Evolutionary conservation across 73 alveolate species (phyloP).

Genomic region (Blepharisma stoltei): DNA sequence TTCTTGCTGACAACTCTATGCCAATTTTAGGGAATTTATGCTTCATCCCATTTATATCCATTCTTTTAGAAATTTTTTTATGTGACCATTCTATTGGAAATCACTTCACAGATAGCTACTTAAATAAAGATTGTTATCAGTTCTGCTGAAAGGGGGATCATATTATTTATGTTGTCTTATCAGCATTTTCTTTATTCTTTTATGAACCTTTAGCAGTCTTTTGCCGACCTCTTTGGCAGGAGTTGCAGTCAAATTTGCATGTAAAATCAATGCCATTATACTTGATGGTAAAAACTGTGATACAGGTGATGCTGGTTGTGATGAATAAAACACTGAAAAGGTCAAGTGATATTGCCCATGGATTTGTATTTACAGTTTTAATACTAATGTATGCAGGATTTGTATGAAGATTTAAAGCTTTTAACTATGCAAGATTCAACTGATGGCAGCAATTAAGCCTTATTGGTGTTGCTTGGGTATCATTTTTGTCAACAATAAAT

Average conservation of each 20-base stretch:
- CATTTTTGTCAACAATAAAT: slow-evolving; percentile 26
- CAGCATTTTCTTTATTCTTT: not conserved
- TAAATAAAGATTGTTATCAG: slow-evolving; percentile 8
- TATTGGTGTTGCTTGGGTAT: slow-evolving; percentile 8
- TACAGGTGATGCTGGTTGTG: slow-evolving; percentile 11
- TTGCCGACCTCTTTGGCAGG: slow-evolving; percentile 31
- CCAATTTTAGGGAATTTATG: slow-evolving; percentile 21
- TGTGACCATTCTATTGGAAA: slow-evolving; percentile 28
- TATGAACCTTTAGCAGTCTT: slow-evolving; percentile 28
- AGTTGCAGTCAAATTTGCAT: not conserved
- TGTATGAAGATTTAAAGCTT: slow-evolving; percentile 6
- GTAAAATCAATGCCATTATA: not conserved
- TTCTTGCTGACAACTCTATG: not conserved
- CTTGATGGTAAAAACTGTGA: slow-evolving; percentile 22
- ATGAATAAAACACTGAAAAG: slow-evolving; percentile 5
- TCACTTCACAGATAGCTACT: not conserved
- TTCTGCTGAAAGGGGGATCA: slow-evolving; percentile 23
- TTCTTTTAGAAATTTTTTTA: slow-evolving; percentile 27
- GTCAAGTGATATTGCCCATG: slow-evolving; percentile 24
- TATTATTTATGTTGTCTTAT: not conserved
- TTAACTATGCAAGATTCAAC: slow-evolving; percentile 26
- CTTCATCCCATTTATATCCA: slow-evolving; percentile 14
- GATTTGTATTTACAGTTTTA: slow-evolving; percentile 7
- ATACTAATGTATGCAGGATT: not conserved
- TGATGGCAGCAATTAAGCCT: not conserved